Percentiles rank a stretch among this genome's conserved stretches.
phyloP scores from a whole-genome alignment of 371 early-diverging fungal genomes.

The Rhizomucor pusillus region DNA sequence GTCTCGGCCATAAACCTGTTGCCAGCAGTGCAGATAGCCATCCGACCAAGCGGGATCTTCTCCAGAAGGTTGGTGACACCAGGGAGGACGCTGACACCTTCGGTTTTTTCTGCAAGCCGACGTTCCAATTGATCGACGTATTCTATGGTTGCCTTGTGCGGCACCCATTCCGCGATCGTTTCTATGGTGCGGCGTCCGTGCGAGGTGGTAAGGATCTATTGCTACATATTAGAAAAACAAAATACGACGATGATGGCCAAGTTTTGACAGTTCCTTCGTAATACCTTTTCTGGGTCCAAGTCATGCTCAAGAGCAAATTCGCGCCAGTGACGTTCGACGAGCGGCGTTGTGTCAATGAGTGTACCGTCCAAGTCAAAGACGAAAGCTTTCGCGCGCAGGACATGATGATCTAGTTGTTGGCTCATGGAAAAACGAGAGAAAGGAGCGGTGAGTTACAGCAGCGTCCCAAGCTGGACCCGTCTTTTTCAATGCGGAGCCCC shows the following conservation, averaged over 20 bases:
- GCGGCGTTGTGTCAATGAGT: constrained; percentile 46
- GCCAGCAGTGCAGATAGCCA: constrained; percentile 41
- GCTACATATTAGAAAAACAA: background rate
- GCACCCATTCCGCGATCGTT: constrained; percentile 36
- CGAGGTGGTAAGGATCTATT: constrained; percentile 30
- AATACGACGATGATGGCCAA: background rate
- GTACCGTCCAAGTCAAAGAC: constrained; percentile 52
- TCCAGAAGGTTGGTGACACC: constrained; percentile 27
- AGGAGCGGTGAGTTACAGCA: no score
- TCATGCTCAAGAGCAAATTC: constrained; percentile 32
- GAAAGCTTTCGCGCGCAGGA: constrained; percentile 24
- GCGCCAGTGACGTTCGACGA: constrained; percentile 43
- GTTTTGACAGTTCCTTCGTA: no score
- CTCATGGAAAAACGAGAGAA: no score
- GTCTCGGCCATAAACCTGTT: constrained; percentile 30
- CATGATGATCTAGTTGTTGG: no score
- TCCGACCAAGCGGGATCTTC: constrained; percentile 20
- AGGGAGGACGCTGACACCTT: constrained; percentile 34
- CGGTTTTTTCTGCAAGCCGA: constrained; percentile 23
- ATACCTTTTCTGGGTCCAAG: constrained; percentile 43
- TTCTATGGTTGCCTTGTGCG: constrained; percentile 32
- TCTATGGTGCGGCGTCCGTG: constrained; percentile 50
- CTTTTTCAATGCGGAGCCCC: no score
- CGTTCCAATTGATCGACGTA: constrained; percentile 32
- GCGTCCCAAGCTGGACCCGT: no score